These are phyloP conservation scores for Hygrophila difformis DNA, from an alignment of 257 asterid species.

Conservation along the genomic window DNA sequence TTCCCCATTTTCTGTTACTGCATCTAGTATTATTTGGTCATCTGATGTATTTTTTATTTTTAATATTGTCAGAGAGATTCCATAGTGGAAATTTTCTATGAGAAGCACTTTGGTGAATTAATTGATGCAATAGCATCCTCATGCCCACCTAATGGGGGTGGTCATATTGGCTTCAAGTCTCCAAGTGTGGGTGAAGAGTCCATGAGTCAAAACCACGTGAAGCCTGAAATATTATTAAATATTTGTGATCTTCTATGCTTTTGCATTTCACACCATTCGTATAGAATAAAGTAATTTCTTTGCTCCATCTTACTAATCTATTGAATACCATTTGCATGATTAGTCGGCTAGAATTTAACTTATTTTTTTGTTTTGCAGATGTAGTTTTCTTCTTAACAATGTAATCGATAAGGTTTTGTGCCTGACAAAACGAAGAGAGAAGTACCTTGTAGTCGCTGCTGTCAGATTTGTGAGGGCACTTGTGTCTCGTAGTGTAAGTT, in stretches of 20 bases:
- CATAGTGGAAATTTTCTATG: slow-evolving; percentile 77
- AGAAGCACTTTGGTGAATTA: slow-evolving; percentile 75
- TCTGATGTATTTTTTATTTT: slow-evolving; percentile 5
- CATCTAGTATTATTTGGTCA: too few species aligned
- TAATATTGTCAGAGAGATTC: slow-evolving; percentile 65
- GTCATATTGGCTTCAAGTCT: slow-evolving; percentile 28
- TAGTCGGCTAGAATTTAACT: neutral
- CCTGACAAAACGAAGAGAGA: slow-evolving; percentile 83
- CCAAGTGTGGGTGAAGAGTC: slow-evolving; percentile 35
- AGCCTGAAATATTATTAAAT: slow-evolving; percentile 82
- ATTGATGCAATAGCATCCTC: slow-evolving; percentile 72
- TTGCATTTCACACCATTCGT: slow-evolving; percentile 88
- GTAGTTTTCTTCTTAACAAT: slow-evolving; percentile 78
- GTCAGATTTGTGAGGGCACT: slow-evolving; percentile 85
- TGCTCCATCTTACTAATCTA: slow-evolving; percentile 6
- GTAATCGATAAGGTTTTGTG: slow-evolving; percentile 75
- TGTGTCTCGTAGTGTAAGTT: slow-evolving; percentile 83
- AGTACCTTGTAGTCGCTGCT: slow-evolving; percentile 86
- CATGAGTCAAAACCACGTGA: slow-evolving; percentile 39
- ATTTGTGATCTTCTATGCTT: slow-evolving; percentile 91
- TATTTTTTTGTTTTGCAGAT: slow-evolving; percentile 40
- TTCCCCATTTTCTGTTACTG: too few species aligned
- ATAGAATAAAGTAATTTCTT: slow-evolving; percentile 71
- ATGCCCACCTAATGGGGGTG: slow-evolving; percentile 38
- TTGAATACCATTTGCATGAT: neutral